Percentiles rank a stretch among this genome's conserved stretches.
Evolutionary conservation across 148 eudicot species (phyloP).

Genomic region (Salicornia ramosissima): DNA sequence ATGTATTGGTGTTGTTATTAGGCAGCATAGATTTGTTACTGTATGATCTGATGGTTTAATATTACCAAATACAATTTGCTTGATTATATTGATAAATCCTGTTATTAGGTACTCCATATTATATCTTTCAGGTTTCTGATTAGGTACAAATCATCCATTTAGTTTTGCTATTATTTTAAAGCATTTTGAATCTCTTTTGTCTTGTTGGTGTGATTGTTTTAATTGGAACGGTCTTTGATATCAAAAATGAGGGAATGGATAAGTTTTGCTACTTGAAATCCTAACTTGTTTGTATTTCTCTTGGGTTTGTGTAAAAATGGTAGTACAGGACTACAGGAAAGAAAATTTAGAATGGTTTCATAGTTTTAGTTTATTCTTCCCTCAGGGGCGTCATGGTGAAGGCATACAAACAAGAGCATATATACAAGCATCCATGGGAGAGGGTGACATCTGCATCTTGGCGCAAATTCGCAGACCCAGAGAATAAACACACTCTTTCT

Average conservation of each 20-base stretch:
- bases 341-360: background rate
- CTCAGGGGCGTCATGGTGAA: constrained; percentile 49
- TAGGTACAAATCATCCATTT: background rate
- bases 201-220: background rate
- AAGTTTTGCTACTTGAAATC: background rate
- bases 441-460: constrained; percentile 95
- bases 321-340: background rate
- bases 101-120: too few relatives aligned
- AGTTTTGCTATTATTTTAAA: background rate
- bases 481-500: constrained; percentile 72
- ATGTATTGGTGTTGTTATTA: background rate
- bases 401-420: constrained; percentile 82
- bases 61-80: background rate
- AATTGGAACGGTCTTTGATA: background rate
- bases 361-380: background rate
- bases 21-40: background rate
- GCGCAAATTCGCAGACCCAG: constrained; percentile 92
- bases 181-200: background rate
- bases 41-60: background rate
- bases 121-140: background rate
- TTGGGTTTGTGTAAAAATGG: background rate
- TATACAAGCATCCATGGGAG: constrained; percentile 95
- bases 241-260: background rate
- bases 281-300: background rate
- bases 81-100: background rate